Conservation (phyloP, 305 asterid genomes). For the Fraxinus platypoda region DNA sequence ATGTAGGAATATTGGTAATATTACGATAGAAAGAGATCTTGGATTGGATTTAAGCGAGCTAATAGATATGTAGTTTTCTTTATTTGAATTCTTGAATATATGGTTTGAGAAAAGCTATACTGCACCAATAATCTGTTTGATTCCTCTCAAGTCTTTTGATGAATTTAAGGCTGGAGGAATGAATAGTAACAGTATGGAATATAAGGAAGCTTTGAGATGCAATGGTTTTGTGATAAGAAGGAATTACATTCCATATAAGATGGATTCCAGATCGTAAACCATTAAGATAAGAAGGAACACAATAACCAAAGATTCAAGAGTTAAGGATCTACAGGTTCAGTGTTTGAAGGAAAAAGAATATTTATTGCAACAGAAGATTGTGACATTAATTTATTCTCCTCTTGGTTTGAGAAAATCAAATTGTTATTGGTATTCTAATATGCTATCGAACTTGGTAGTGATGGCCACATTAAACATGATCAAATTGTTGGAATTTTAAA, state of each 20-base stretch:
- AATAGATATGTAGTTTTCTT: background rate
- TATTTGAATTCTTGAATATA: background rate
- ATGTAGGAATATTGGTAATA: background rate
- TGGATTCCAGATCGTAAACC: conserved; percentile 36
- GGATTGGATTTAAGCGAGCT: background rate
- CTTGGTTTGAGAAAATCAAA: conserved; percentile 1
- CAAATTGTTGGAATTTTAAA: background rate
- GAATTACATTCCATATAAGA: conserved; percentile 36
- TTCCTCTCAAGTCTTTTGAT: background rate
- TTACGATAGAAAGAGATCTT: background rate
- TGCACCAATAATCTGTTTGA: background rate
- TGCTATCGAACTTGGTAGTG: background rate
- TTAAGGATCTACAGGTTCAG: conserved; percentile 19
- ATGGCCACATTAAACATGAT: background rate
- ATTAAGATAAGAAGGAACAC: conserved; percentile 38
- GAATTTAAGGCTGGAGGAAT: background rate
- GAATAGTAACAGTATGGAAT: conserved; percentile 16
- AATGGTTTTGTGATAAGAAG: conserved; percentile 39
- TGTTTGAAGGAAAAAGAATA: conserved; percentile 26
- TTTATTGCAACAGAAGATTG: conserved; percentile 16
- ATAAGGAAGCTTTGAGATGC: conserved; percentile 44
- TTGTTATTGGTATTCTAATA: conserved; percentile 11
- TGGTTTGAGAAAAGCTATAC: background rate
- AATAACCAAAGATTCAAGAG: conserved; percentile 2
- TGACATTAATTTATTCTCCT: conserved; percentile 13